Evolutionary conservation across 768 basidiomycete genomes (phyloP), one percentile per base, ranked within the genome.

Genomic region (Tulasnella sp.): DNA sequence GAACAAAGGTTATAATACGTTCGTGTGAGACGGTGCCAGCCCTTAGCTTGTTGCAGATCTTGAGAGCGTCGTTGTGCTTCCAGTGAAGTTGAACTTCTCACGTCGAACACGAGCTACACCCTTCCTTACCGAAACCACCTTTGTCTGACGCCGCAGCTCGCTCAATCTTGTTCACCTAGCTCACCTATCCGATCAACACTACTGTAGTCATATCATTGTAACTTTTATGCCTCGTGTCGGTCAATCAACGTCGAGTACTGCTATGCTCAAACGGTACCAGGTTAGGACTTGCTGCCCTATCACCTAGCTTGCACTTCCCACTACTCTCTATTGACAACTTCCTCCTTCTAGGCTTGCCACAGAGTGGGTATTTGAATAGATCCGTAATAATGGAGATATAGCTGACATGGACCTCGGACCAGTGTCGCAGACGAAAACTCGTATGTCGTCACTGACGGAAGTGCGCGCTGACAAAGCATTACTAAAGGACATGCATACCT

Each of bases 271-370:
- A 14, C 11, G 58, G 31, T 64, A 64, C 31, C 58, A 64, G 58
- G 58, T 64, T 12, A 25, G 58, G 8, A 29, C 3, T 64, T 34
- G 58, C 0, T 9, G 25, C 17, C 42, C 22, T 64, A 64, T 64
- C 58, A 42, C 25, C 15, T 25, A 29, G 58, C 58, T 11, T 14
- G 54, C 42, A 17, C 15, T 14, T n/a, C 3, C n/a, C 6, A n/a
- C n/a, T 49, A 7, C 49, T 49, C 38, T 31, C 67, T 45, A 37
- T 29, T 39, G 69, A 71, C 9, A 39, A 29, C 9, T 37, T 25
- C 29, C 38, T 69, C 58, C 25, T 39, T 40, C 29, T 39, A 38
- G 71, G 36, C 68, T 76, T 76, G 45, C 76, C 38, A 45, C 31
- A n/a, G 25, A 42, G 72, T 37, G n/a, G 37, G 31, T 42, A 40